These are phyloP conservation scores for Nepenthes mirabilis DNA, from an alignment of 148 eudicot genomes.

Conservation along the genomic window DNA sequence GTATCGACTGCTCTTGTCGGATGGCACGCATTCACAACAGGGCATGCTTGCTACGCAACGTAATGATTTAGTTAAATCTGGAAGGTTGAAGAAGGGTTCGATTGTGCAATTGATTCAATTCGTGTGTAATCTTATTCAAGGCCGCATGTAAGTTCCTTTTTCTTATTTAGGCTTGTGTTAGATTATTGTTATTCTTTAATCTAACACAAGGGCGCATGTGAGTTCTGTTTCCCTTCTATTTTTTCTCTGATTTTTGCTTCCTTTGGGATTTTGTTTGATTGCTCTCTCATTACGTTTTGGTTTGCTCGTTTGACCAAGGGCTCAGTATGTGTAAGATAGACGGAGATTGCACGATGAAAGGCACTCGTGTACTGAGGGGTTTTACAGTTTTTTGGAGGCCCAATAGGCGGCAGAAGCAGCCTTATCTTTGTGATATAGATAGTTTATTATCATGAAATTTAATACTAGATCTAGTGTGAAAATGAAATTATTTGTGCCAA, in stretches of 20 bases:
- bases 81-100: conserved; percentile 50
- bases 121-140: conserved; percentile 35
- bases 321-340: too few relatives aligned
- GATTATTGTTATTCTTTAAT: conserved; percentile 3
- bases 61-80: conserved; percentile 34
- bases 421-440: too few relatives aligned
- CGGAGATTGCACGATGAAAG: too few relatives aligned
- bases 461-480: too few relatives aligned
- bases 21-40: conserved; percentile 44
- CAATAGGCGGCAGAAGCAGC: too few relatives aligned
- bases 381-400: too few relatives aligned
- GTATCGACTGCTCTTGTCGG: conserved; percentile 63
- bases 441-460: too few relatives aligned
- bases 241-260: conserved; percentile 6
- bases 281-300: neutral
- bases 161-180: neutral
- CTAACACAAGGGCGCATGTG: conserved; percentile 36
- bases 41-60: conserved; percentile 76
- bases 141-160: conserved; percentile 24
- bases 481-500: too few relatives aligned
- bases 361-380: too few relatives aligned
- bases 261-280: neutral
- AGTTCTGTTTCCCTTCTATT: neutral
- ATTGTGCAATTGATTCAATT: conserved; percentile 35
- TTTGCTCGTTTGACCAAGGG: too few relatives aligned